Evolutionary conservation across 345 rosid genomes (phyloP).

Genomic region (Pugionium dolabratum): DNA sequence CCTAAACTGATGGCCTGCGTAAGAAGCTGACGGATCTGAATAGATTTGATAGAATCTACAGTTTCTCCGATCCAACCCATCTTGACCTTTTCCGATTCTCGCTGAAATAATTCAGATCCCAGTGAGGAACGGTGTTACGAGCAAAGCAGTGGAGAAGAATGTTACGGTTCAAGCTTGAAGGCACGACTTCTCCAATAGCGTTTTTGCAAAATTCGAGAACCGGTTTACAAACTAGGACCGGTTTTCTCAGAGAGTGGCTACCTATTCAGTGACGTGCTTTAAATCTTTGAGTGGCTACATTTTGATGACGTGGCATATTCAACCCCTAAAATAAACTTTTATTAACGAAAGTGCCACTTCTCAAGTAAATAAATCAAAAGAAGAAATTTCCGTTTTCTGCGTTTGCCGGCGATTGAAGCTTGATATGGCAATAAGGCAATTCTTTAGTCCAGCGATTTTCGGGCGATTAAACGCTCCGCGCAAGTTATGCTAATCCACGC

Average conservation of each 20-base stretch:
- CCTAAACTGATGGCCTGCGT: slow-evolving; percentile 59
- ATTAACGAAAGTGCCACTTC: neutral
- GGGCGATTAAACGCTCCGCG: slow-evolving; percentile 30
- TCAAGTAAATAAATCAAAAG: neutral
- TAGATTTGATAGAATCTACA: slow-evolving; percentile 49
- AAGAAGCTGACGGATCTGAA: slow-evolving; percentile 52
- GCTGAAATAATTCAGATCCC: slow-evolving; percentile 28
- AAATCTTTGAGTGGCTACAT: slow-evolving; percentile 14
- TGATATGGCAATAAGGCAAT: slow-evolving; percentile 59
- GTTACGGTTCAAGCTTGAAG: slow-evolving; percentile 30
- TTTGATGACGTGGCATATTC: slow-evolving; percentile 11
- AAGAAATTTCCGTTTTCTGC: too few species aligned
- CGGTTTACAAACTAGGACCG: slow-evolving; percentile 26
- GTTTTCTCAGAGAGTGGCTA: slow-evolving; percentile 5
- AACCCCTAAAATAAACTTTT: neutral
- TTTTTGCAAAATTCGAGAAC: neutral
- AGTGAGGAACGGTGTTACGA: slow-evolving; percentile 22
- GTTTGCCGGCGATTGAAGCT: slow-evolving; percentile 22
- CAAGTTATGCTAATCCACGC: slow-evolving; percentile 45
- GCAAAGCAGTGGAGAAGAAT: slow-evolving; percentile 5
- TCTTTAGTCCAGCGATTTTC: slow-evolving; percentile 44
- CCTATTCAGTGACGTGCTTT: slow-evolving; percentile 28
- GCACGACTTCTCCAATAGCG: slow-evolving; percentile 12
- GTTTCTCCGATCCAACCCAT: slow-evolving; percentile 45
- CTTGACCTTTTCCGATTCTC: slow-evolving; percentile 19